Base-by-base conservation (phyloP, 495 filamentous ascomycete genomes). In the Astrothelium macrocarpum region DNA sequence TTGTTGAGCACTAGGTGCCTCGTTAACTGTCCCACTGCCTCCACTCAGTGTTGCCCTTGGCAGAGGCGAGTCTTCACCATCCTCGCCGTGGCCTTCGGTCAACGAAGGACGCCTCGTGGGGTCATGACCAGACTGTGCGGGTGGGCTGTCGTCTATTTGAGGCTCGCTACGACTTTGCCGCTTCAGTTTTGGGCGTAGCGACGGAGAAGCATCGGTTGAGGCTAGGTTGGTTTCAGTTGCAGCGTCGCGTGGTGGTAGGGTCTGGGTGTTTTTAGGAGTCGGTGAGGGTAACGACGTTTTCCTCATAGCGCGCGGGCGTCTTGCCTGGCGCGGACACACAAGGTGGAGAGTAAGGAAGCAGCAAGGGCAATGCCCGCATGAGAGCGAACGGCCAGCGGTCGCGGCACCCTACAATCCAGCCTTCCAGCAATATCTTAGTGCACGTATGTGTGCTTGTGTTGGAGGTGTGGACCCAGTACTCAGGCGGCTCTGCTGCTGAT, bases 251-350 rank as follows among this genome's bases (percentile, higher is more conserved):
- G 49, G 25, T 11, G 49, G 29, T 2, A 20, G 25, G 29, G 9
- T 56, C 5, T 12, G 11, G 49, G 20, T 56, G n/a, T 2, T 56
- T 26, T 29, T 56, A 7, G 49, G 25, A 56, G 49, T 56, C 49
- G 49, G 49, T 56, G 49, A 56, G 49, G 49, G 49, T 29, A 56
- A 25, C 49, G 49, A 56, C 49, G 49, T 56, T 25, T 56, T 56
- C 49, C 49, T 56, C 49, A 56, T 56, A 26, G 49, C 49, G 49
- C 29, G 49, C 49, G 23, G 20, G 49, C 49, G 25, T 12, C 49
- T n/a, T 12, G 23, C 49, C 0, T n/a, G 49, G 11, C 25, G 49
- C 23, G 12, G 23, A 20, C 49, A 29, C 25, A 25, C 49, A 56
- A 5, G 49, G 45, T 5, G 45, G 9, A 29, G 16, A 28, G 10